Evolutionary conservation across 2,329 filamentous ascomycete species (phyloP).

Genomic region (Scedosporium dehoogii): DNA sequence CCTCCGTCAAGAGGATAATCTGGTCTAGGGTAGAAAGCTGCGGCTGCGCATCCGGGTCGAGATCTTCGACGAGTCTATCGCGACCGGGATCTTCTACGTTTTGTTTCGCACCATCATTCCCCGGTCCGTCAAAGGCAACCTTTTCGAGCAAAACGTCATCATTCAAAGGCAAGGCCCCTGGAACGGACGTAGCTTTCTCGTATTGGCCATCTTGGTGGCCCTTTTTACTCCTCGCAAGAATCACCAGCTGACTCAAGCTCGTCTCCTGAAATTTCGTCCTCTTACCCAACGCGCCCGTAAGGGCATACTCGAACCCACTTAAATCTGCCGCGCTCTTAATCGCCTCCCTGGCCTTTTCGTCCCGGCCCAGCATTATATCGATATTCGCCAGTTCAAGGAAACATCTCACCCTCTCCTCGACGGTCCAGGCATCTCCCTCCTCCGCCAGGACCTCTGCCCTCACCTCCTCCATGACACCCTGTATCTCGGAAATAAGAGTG

Average conservation of each 20-base stretch:
- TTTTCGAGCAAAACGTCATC: slow-evolving; percentile 88
- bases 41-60: slow-evolving; percentile 75
- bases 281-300: slow-evolving; percentile 83
- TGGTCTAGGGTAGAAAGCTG: slow-evolving; percentile 76
- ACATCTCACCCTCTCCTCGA: slow-evolving; percentile 54
- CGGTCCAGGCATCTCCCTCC: slow-evolving; percentile 24
- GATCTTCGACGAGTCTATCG: slow-evolving; percentile 43
- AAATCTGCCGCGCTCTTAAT: slow-evolving; percentile 56
- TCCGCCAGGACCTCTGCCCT: slow-evolving; percentile 27
- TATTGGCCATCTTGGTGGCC: slow-evolving; percentile 19
- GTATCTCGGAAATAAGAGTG: slow-evolving; percentile 40
- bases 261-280: slow-evolving; percentile 71
- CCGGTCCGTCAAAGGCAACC: slow-evolving; percentile 63
- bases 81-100: slow-evolving; percentile 33
- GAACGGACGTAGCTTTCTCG: slow-evolving; percentile 23
- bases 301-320: slow-evolving; percentile 66
- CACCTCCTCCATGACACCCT: slow-evolving; percentile 30
- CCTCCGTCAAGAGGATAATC: slow-evolving; percentile 79
- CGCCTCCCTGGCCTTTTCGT: slow-evolving; percentile 62
- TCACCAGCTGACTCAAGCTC: slow-evolving; percentile 78
- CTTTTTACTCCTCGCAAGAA: slow-evolving; percentile 64
- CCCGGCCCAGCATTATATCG: slow-evolving; percentile 74
- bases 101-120: slow-evolving; percentile 26
- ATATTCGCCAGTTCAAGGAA: slow-evolving; percentile 75
- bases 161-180: slow-evolving; percentile 68